A percentile compares a stretch with the other conserved stretches of the same genome.
Evolutionary conservation across 352 stramenopile genomes (phyloP).

Genomic region (Phytophthora pistaciae): DNA sequence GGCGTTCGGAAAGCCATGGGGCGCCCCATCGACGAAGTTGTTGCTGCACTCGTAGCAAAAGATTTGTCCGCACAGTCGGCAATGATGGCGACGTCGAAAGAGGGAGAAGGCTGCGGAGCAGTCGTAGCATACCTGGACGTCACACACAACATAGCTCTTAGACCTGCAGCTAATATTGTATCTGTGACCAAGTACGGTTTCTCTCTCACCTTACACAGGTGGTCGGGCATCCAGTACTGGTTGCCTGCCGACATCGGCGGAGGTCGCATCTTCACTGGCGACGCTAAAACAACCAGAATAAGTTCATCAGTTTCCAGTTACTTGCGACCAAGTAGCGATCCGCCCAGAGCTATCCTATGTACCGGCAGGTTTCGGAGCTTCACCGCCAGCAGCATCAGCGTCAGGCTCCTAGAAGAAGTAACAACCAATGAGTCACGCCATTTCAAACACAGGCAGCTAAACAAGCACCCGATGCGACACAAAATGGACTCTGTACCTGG

Average conservation of each 20-base stretch:
- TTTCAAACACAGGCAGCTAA: neutral
- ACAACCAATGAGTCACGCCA: neutral
- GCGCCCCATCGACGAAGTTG: conserved; percentile 71
- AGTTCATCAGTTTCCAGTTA: conserved; percentile 5
- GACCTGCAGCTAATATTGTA: neutral
- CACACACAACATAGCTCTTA: neutral
- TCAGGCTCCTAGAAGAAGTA: conserved; percentile 23
- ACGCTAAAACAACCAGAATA: conserved; percentile 15
- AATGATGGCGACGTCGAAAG: conserved; percentile 87
- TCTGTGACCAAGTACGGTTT: neutral
- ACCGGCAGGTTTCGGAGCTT: conserved; percentile 18
- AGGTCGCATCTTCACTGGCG: conserved; percentile 39
- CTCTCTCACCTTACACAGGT: conserved; percentile 76
- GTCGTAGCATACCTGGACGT: conserved; percentile 80
- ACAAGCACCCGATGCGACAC: neutral
- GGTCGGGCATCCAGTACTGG: conserved; percentile 90
- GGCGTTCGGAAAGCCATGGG: conserved; percentile 58
- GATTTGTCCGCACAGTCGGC: conserved; percentile 86
- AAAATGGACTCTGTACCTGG: conserved; percentile 36
- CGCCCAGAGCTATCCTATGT: neutral
- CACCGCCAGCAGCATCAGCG: neutral
- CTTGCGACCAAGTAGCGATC: neutral
- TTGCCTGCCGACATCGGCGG: conserved; percentile 54
- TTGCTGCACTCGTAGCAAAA: conserved; percentile 89
- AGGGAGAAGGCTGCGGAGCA: conserved; percentile 84